A percentile compares a stretch with the other conserved stretches of the same genome.
These are phyloP conservation scores for Trichomonas vaginalis DNA, from an alignment of 208 protist genomes.

Conservation along the genomic window DNA sequence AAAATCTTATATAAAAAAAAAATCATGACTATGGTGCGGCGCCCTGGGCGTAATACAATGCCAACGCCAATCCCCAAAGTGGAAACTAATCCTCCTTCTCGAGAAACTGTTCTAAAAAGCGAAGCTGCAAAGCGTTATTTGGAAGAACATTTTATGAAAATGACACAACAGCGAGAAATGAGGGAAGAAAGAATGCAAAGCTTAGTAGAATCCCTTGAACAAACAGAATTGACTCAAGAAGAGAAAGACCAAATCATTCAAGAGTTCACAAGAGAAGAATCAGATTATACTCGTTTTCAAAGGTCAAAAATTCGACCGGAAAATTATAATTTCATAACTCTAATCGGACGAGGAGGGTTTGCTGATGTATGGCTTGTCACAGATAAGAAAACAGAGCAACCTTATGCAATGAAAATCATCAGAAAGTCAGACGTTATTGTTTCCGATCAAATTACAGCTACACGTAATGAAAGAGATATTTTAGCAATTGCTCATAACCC, in stretches of 20 bases:
- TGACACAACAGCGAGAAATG: neutral
- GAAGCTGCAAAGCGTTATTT: neutral
- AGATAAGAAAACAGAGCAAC: neutral
- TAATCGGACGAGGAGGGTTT: neutral
- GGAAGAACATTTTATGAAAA: neutral
- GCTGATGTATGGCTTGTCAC: neutral
- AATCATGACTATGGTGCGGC: neutral
- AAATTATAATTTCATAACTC: neutral
- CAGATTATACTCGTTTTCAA: neutral
- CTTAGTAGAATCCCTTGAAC: too few relatives aligned
- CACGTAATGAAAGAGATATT: conserved; percentile 40
- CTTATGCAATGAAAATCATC: neutral
- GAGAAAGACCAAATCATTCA: neutral
- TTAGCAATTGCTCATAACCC: conserved; percentile 30
- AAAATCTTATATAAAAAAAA: too few relatives aligned
- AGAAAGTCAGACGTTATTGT: neutral
- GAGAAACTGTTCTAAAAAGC: neutral
- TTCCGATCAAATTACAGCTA: conserved; percentile 26
- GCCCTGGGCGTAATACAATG: neutral
- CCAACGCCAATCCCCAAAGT: neutral
- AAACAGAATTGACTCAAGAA: neutral
- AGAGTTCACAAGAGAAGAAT: neutral
- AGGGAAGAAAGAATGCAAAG: neutral
- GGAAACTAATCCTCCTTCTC: neutral
- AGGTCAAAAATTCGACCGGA: neutral